These are phyloP conservation scores for Lachancea mirantina DNA, from an alignment of 805 yeast genomes.

Conservation along the genomic window DNA sequence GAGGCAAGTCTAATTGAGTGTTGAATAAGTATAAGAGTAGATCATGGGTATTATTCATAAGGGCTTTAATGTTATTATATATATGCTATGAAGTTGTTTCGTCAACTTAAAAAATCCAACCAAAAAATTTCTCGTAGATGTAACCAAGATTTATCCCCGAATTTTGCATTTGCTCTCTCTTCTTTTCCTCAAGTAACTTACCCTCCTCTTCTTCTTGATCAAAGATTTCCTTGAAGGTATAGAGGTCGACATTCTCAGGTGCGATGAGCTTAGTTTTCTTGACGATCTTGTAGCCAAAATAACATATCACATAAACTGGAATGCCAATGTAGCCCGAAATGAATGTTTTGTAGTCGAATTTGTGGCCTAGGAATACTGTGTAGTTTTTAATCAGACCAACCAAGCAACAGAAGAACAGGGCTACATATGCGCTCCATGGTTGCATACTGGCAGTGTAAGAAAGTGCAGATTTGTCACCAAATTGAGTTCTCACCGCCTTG, in stretches of 20 bases:
- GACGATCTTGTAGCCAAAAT: slow-evolving; percentile 52
- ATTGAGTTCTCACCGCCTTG: slow-evolving; percentile 62
- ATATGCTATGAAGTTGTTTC: not conserved
- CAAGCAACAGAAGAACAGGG: slow-evolving; percentile 46
- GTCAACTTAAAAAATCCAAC: slow-evolving; percentile 40
- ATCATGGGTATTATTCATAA: not conserved
- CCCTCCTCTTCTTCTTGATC: slow-evolving; percentile 31
- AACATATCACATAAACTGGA: slow-evolving; percentile 45
- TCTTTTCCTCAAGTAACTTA: slow-evolving; percentile 26
- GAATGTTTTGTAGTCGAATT: slow-evolving; percentile 55
- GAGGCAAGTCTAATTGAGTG: no score
- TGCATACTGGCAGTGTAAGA: slow-evolving; percentile 60
- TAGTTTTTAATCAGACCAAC: slow-evolving; percentile 62
- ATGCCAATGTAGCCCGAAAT: slow-evolving; percentile 75
- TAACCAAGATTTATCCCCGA: slow-evolving; percentile 34
- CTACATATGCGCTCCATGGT: slow-evolving; percentile 59
- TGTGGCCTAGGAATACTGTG: slow-evolving; percentile 59
- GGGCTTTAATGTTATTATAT: no score
- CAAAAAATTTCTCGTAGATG: slow-evolving; percentile 43
- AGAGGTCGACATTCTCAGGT: slow-evolving; percentile 55
- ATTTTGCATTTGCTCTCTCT: slow-evolving; percentile 22
- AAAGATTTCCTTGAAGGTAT: slow-evolving; percentile 32
- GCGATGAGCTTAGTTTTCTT: slow-evolving; percentile 42
- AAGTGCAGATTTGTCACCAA: slow-evolving; percentile 47
- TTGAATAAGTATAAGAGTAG: not conserved